Conservation (phyloP, 225 moss, liverwort and hornwort genomes). For the Lunularia cruciata region DNA sequence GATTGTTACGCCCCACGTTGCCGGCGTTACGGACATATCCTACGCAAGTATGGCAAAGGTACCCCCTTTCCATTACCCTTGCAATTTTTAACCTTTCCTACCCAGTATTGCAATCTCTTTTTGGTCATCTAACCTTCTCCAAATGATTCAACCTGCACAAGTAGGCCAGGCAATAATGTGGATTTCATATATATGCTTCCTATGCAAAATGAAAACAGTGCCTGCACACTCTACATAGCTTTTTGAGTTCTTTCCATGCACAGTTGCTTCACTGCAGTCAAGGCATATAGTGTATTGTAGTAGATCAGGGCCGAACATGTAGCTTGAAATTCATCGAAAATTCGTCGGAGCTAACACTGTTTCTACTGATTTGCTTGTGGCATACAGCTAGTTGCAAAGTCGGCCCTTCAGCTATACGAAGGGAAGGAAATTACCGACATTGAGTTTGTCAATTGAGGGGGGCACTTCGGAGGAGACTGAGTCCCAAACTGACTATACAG, state of each 20-base stretch:
- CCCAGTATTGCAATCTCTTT: background rate
- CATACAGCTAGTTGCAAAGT: constrained; percentile 35
- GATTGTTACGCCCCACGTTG: constrained; percentile 82
- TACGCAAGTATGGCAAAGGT: constrained; percentile 76
- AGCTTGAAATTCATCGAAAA: too few relatives aligned
- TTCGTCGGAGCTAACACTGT: too few relatives aligned
- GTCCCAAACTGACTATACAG: background rate
- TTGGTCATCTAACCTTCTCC: background rate
- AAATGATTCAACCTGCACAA: too few relatives aligned
- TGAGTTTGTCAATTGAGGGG: constrained; percentile 40
- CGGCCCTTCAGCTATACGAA: constrained; percentile 42
- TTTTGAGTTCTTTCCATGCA: background rate
- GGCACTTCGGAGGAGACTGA: background rate
- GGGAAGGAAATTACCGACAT: constrained; percentile 38
- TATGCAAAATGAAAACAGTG: background rate
- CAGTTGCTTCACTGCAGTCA: too few relatives aligned
- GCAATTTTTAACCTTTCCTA: too few relatives aligned
- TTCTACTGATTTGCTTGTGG: background rate
- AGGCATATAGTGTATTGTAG: too few relatives aligned
- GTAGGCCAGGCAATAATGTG: background rate
- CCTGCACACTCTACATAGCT: background rate
- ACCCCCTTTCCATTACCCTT: background rate
- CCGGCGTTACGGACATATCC: constrained; percentile 68
- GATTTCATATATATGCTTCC: background rate
- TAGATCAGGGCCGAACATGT: too few relatives aligned